Conservation (phyloP, 2,329 filamentous ascomycete species). For the Metarhizium humberi region DNA sequence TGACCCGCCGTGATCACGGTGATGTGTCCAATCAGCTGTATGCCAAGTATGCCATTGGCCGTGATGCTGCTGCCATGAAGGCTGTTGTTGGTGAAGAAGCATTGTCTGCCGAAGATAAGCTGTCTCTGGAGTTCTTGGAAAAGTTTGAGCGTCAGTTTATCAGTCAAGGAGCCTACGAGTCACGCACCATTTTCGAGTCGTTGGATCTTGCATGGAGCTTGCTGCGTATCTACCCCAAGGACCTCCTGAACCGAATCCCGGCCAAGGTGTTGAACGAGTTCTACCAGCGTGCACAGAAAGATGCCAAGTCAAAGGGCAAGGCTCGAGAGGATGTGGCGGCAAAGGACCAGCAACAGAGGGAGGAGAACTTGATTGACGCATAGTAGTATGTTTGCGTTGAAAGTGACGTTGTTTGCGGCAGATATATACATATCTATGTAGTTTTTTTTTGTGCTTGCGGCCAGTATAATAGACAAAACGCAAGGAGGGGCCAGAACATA, state of each 20-base stretch:
- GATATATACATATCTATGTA: background rate
- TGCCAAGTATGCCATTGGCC: constrained; percentile 98
- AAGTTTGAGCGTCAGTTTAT: constrained; percentile 98
- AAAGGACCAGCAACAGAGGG: constrained; percentile 32
- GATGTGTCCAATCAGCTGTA: constrained; percentile 99
- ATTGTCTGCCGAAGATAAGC: constrained; percentile 89
- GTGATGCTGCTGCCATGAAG: constrained; percentile 98
- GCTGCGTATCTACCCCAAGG: constrained; percentile 95
- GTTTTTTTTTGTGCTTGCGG: background rate
- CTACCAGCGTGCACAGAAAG: constrained; percentile 60
- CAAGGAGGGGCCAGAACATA: background rate
- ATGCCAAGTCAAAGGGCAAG: constrained; percentile 55
- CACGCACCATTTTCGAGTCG: constrained; percentile 83
- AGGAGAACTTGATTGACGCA: constrained; percentile 54
- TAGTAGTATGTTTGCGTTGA: constrained; percentile 14
- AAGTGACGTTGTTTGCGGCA: background rate
- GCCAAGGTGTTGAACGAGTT: constrained; percentile 76
- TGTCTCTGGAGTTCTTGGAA: constrained; percentile 94
- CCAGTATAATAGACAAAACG: constrained; percentile 2
- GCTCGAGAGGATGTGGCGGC: constrained; percentile 33
- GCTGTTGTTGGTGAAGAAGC: constrained; percentile 98
- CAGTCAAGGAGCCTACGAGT: constrained; percentile 84
- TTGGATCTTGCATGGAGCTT: constrained; percentile 94
- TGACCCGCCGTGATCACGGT: constrained; percentile 92
- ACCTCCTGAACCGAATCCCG: constrained; percentile 90